A percentile compares a stretch with the other conserved stretches of the same genome.
Conservation (phyloP, 2,329 filamentous ascomycete species). For the Nannizzia gypsea region DNA sequence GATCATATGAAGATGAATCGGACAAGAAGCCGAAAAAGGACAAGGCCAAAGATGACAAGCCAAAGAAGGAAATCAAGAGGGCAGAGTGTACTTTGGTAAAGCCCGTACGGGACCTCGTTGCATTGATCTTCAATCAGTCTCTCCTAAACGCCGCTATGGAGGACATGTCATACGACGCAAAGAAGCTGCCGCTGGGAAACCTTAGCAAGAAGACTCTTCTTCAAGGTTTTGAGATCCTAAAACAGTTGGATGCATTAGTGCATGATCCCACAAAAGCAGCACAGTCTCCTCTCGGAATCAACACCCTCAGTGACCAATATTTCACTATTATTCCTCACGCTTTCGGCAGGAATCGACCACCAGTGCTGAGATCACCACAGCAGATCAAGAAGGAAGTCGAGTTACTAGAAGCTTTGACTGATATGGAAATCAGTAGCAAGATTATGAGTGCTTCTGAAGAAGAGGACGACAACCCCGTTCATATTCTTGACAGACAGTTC, state of each 20-base stretch:
- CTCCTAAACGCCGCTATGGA: conserved; percentile 51
- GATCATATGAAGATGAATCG: conserved; percentile 56
- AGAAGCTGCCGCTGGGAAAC: conserved; percentile 74
- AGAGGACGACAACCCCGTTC: conserved; percentile 38
- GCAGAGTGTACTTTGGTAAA: conserved; percentile 47
- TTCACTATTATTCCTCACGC: conserved; percentile 73
- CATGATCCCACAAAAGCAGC: conserved; percentile 35
- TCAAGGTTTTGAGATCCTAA: conserved; percentile 63
- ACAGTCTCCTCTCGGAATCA: conserved; percentile 37
- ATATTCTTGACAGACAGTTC: conserved; percentile 62
- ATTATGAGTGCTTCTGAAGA: conserved; percentile 60
- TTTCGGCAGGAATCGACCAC: conserved; percentile 63
- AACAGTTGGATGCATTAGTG: conserved; percentile 60
- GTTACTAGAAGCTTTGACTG: conserved; percentile 65
- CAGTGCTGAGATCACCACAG: conserved; percentile 47
- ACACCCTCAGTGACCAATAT: conserved; percentile 59
- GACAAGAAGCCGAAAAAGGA: conserved; percentile 27
- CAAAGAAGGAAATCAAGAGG: conserved; percentile 26
- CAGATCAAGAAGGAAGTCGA: conserved; percentile 65
- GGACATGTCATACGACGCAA: conserved; percentile 34
- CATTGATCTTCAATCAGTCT: conserved; percentile 70
- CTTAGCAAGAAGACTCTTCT: conserved; percentile 67
- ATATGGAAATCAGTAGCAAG: conserved; percentile 70
- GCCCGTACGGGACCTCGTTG: conserved; percentile 56
- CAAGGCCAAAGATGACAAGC: conserved; percentile 20